A percentile compares a stretch with the other conserved stretches of the same genome.
Evolutionary conservation across 148 eudicot genomes (phyloP).

Genomic region (Pharnaceum exiguum): DNA sequence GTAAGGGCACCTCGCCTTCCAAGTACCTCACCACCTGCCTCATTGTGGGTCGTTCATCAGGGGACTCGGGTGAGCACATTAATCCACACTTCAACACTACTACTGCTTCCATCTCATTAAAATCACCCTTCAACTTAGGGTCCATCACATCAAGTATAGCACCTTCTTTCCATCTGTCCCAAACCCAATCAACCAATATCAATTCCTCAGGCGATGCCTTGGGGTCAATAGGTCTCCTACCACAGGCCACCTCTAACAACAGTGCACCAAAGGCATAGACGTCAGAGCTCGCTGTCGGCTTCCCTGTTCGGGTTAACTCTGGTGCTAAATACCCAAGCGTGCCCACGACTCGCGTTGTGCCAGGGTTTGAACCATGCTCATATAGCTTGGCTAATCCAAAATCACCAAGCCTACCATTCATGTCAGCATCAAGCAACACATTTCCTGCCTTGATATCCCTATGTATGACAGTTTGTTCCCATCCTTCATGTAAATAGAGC

Average conservation of each 20-base stretch:
- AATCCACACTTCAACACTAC: slow-evolving; percentile 58
- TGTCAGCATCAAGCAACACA: slow-evolving; percentile 57
- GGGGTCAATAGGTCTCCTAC: slow-evolving; percentile 69
- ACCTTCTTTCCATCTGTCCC: slow-evolving; percentile 64
- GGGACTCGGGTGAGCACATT: slow-evolving; percentile 56
- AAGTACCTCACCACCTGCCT: slow-evolving; percentile 69
- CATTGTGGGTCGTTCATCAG: slow-evolving; percentile 53
- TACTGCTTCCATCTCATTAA: slow-evolving; percentile 45
- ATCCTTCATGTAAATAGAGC: slow-evolving; percentile 69
- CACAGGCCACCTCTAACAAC: slow-evolving; percentile 75
- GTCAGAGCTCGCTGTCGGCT: slow-evolving; percentile 73
- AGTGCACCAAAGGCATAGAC: slow-evolving; percentile 87
- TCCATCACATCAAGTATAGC: slow-evolving; percentile 57
- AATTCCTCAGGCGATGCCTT: slow-evolving; percentile 71
- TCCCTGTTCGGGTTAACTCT: slow-evolving; percentile 73
- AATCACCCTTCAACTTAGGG: slow-evolving; percentile 48
- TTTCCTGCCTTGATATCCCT: slow-evolving; percentile 79
- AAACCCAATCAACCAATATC: slow-evolving; percentile 76
- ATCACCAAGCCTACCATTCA: slow-evolving; percentile 68
- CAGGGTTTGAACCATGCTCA: slow-evolving; percentile 63
- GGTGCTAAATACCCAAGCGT: slow-evolving; percentile 89
- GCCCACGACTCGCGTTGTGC: slow-evolving; percentile 76
- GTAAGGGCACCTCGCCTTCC: slow-evolving; percentile 62
- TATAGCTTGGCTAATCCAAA: slow-evolving; percentile 78
- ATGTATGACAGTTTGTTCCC: slow-evolving; percentile 84